Evolutionary conservation across 1,284 basidiomycete species (phyloP).

Genomic region (Pseudozyma sp.): DNA sequence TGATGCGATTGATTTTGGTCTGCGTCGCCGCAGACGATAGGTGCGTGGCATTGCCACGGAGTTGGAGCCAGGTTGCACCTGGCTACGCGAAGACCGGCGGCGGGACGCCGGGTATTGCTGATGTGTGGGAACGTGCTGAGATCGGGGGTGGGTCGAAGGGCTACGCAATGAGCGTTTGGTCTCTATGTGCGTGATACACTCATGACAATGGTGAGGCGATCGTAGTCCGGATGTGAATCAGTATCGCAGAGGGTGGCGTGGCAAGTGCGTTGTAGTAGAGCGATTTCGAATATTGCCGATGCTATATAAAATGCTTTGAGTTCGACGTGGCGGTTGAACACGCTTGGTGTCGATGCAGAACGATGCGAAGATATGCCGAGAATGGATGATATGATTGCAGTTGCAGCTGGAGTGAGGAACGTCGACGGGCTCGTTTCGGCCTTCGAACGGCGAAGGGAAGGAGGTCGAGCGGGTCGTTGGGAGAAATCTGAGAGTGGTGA

Average conservation of each 20-base stretch:
- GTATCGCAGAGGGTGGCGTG: too few relatives aligned
- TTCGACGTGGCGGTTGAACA: too few relatives aligned
- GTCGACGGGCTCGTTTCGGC: too few relatives aligned
- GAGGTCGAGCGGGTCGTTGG: too few relatives aligned
- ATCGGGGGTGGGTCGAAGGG: background rate
- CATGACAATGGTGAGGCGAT: slow-evolving; percentile 13
- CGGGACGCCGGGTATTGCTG: background rate
- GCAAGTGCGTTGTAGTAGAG: too few relatives aligned
- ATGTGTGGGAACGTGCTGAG: background rate
- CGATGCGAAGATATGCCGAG: too few relatives aligned
- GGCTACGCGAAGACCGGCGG: background rate
- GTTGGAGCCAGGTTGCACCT: background rate
- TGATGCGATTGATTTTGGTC: background rate
- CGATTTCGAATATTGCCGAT: background rate
- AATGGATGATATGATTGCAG: too few relatives aligned
- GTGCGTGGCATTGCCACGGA: slow-evolving; percentile 2
- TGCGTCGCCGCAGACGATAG: slow-evolving; percentile 1
- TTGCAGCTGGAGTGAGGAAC: too few relatives aligned
- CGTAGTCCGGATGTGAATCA: too few relatives aligned
- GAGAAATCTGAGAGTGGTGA: too few relatives aligned
- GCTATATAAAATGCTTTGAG: slow-evolving; percentile 1
- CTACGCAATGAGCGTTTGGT: slow-evolving; percentile 20
- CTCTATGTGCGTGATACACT: slow-evolving; percentile 21
- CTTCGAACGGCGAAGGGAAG: too few relatives aligned
- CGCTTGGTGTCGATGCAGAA: too few relatives aligned